Percentiles rank a stretch among this genome's conserved stretches.
phyloP scores from a whole-genome alignment of 2,329 filamentous ascomycete genomes.

The Alternaria rosae region DNA sequence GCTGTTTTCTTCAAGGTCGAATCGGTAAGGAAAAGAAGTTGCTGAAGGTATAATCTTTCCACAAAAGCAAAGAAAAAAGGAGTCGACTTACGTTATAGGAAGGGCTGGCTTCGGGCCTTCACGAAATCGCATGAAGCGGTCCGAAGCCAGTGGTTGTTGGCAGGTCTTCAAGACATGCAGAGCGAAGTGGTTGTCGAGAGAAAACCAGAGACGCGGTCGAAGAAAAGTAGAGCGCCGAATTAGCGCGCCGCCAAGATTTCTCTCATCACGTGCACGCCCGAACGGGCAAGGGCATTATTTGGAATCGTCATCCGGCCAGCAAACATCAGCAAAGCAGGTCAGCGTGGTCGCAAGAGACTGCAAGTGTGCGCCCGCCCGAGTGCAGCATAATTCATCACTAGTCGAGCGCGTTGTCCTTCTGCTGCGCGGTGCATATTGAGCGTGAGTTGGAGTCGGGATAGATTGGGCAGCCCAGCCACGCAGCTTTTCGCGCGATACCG shows the following conservation, averaged over 20 bases:
- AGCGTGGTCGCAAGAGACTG: not conserved
- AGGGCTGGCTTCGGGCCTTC: conserved; percentile 8
- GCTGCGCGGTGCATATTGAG: conserved; percentile 2
- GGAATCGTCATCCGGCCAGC: conserved; percentile 16
- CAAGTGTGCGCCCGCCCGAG: not conserved
- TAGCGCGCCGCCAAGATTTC: conserved; percentile 24
- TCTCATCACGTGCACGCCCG: conserved; percentile 12
- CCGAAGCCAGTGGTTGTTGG: conserved; percentile 11
- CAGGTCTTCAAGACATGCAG: not conserved
- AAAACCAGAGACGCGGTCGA: conserved; percentile 20
- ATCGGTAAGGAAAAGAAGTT: conserved; percentile 89
- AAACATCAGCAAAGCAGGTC: not conserved
- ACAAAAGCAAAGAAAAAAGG: conserved; percentile 21
- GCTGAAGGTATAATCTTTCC: conserved; percentile 77
- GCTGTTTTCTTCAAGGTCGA: conserved; percentile 83
- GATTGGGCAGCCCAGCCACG: conserved; percentile 31
- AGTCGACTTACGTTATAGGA: conserved; percentile 8
- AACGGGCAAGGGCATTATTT: conserved; percentile 15
- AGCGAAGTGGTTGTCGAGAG: conserved; percentile 5
- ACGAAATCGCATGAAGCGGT: conserved; percentile 4
- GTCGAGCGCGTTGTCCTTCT: not conserved
- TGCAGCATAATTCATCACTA: not conserved
- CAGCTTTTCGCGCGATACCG: conserved; percentile 32
- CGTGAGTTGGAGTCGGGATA: conserved; percentile 14
- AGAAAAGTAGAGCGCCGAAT: conserved; percentile 29